Evolutionary conservation across 306 rosid genomes (phyloP), one percentile per base, ranked within the genome.

Genomic region (Acacia crassicarpa): DNA sequence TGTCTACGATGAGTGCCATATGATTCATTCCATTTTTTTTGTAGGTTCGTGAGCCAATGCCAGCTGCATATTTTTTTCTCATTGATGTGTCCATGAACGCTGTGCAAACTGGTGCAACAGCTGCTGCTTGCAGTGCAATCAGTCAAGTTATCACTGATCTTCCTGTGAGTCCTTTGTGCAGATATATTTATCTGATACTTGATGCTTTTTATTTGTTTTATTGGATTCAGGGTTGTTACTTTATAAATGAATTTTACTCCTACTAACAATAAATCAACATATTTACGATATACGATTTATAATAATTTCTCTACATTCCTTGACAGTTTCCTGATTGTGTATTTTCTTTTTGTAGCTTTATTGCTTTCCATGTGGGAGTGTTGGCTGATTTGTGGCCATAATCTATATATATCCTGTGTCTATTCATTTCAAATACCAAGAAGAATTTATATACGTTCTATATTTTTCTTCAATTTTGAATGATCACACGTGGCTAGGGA

Each of bases 71-170:
- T 85, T 95, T 95, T 85, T 95, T 93, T 84, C 98, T 95, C 83
- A 85, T 95, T 38, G 99, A 95, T 89, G 99, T 93, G 63, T 93
- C 99, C 73, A 91, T 92, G 97, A 95, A 95, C 83, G 96, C 99
- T 59, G 84, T 95, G 75, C 98, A 95, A 90, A 95, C 96, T 85
- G 99, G 99, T 85, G 99, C 99, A 67, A 86, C 99, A 67, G 99
- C 94, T 81, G 99, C 99, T 83, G 99, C 99, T 74, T 95, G 99
- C 96, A 89, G 96, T 91, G 98, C 97, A 83, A 93, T 95, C 83
- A 85, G 73, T 89, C 98, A 92, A 95, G 98, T 95, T 82, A 92
- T 95, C 84, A 35, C 88, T 17, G 99, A 95, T 83, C 92, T 95
- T 83, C 97, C 98, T 76, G 99, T 95, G 92, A 95, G 99, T 87